Percentiles rank a stretch among this genome's conserved stretches.
Evolutionary conservation across 108 stramenopile species (phyloP).

Genomic region (Skeletonema menzelii): DNA sequence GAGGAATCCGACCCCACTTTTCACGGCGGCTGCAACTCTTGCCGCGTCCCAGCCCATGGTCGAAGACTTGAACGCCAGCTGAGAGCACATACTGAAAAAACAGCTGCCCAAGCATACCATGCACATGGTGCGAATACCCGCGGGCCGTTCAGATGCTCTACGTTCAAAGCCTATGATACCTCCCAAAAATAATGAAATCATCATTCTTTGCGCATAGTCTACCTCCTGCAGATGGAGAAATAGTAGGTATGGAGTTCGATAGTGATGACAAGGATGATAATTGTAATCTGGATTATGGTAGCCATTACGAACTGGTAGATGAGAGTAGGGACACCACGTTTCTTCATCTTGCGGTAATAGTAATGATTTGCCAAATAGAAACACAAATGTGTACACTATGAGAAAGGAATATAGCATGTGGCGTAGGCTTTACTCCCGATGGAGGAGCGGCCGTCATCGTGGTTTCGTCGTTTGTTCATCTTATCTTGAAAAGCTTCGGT

Average conservation of each 20-base stretch:
- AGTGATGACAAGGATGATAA: slow-evolving; percentile 24
- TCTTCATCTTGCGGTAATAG: slow-evolving; percentile 23
- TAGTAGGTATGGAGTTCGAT: slow-evolving; percentile 22
- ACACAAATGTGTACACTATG: not conserved
- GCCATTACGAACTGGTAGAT: not conserved
- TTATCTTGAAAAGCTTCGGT: too few species aligned
- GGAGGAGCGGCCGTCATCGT: not conserved
- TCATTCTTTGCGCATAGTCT: slow-evolving; percentile 40
- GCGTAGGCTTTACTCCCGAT: not conserved
- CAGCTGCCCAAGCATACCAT: slow-evolving; percentile 85
- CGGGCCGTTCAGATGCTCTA: slow-evolving; percentile 84
- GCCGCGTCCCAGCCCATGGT: slow-evolving; percentile 78
- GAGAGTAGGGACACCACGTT: slow-evolving; percentile 23
- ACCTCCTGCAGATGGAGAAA: slow-evolving; percentile 39
- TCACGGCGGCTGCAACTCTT: slow-evolving; percentile 45
- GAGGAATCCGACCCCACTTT: slow-evolving; percentile 50
- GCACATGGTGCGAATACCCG: slow-evolving; percentile 91
- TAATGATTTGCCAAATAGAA: slow-evolving; percentile 1
- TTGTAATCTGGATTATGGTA: slow-evolving; percentile 50
- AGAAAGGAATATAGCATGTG: not conserved
- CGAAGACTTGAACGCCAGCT: slow-evolving; percentile 76
- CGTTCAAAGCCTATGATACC: slow-evolving; percentile 85
- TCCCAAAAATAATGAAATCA: slow-evolving; percentile 49
- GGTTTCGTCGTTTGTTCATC: slow-evolving; percentile 1
- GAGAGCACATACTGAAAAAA: slow-evolving; percentile 77